A percentile compares a stretch with the other conserved stretches of the same genome.
phyloP scores from a whole-genome alignment of 2,329 filamentous ascomycete genomes.

The Pseudofabraea citricarpa region DNA sequence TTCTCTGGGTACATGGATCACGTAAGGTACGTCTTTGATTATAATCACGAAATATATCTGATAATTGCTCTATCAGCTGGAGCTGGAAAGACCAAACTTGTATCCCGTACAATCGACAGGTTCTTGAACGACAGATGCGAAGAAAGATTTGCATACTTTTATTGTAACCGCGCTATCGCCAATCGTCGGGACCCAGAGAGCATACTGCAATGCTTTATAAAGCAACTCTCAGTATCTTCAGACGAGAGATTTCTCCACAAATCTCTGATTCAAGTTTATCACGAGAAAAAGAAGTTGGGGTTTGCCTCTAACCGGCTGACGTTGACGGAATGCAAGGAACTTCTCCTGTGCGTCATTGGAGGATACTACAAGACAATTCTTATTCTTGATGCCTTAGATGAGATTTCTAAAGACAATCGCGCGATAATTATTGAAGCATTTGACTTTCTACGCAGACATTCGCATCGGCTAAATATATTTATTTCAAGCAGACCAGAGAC shows the following conservation, averaged over 20 bases:
- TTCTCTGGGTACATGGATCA: constrained; percentile 12
- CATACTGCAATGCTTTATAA: constrained; percentile 27
- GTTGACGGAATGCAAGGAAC: constrained; percentile 12
- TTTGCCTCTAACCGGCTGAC: constrained; percentile 10
- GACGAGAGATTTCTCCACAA: constrained; percentile 12
- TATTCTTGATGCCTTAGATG: constrained; percentile 32
- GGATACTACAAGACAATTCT: constrained; percentile 27
- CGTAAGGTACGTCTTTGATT: constrained; percentile 5
- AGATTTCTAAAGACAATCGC: constrained; percentile 25
- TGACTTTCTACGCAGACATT: constrained; percentile 16
- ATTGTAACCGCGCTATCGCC: constrained; percentile 27
- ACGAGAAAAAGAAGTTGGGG: constrained; percentile 4
- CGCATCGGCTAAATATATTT: constrained; percentile 28
- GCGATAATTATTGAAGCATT: constrained; percentile 22
- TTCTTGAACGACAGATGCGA: constrained; percentile 8
- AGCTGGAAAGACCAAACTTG: constrained; percentile 25
- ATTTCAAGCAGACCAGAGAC: constrained; percentile 28
- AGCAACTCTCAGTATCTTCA: constrained; percentile 23
- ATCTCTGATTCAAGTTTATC: constrained; percentile 6
- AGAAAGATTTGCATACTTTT: constrained; percentile 30
- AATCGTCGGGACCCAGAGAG: constrained; percentile 21
- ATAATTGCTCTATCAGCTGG: constrained; percentile 15
- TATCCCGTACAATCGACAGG: constrained; percentile 21
- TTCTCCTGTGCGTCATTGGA: constrained; percentile 21
- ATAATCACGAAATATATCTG: not conserved